Percentiles rank a stretch among this genome's conserved stretches.
phyloP scores from a whole-genome alignment of 2,329 filamentous ascomycete species.

The Trematosphaeria pertusa region DNA sequence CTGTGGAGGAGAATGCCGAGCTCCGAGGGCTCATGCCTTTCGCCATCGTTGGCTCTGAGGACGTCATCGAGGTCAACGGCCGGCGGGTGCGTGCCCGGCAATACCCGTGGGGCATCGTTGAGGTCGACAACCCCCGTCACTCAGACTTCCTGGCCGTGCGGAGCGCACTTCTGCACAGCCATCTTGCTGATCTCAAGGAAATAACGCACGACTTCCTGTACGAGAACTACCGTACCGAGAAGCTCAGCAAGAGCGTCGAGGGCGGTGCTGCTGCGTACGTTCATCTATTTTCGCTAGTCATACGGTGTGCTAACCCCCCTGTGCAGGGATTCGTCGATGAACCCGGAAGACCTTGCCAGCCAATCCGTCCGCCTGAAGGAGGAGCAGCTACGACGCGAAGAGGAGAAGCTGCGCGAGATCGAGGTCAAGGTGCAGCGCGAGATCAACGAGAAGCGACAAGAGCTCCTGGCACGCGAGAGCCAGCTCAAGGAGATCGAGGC shows the following conservation, averaged over 20 bases:
- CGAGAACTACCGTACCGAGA: constrained; percentile 99
- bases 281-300: background rate
- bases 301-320: constrained; percentile 29
- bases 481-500: constrained; percentile 99
- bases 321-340: constrained; percentile 82
- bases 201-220: constrained; percentile 99
- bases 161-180: constrained; percentile 94
- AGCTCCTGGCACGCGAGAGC: constrained; percentile 94
- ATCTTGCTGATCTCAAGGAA: constrained; percentile 97
- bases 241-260: constrained; percentile 99
- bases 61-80: constrained; percentile 91
- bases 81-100: constrained; percentile 92
- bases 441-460: constrained; percentile 99
- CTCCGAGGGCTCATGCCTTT: constrained; percentile 98
- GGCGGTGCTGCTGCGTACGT: constrained; percentile 87
- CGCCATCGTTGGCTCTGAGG: constrained; percentile 97
- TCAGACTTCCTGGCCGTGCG: constrained; percentile 98
- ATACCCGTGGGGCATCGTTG: constrained; percentile 98
- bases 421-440: constrained; percentile 99
- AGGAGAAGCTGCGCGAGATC: constrained; percentile 99
- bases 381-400: constrained; percentile 97
- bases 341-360: constrained; percentile 94
- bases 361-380: constrained; percentile 99
- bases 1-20: constrained; percentile 98
- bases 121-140: constrained; percentile 98